Evolutionary conservation across 2,329 filamentous ascomycete species (phyloP).

Genomic region (Trichoderma sp.): DNA sequence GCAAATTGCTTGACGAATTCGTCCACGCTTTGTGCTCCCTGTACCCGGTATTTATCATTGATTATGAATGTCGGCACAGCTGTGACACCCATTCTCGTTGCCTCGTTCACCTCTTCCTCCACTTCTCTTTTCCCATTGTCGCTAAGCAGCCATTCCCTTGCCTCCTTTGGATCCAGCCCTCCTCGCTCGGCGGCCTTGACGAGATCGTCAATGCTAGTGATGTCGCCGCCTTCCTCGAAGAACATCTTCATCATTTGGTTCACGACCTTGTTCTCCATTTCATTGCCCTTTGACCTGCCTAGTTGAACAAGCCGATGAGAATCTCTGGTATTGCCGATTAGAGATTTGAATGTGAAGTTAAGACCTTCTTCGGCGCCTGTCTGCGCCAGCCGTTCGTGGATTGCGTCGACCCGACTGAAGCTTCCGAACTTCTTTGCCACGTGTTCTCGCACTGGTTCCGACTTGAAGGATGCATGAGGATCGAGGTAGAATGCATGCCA

Average conservation of each 20-base stretch:
- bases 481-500: neutral
- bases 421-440: neutral
- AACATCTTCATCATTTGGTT: neutral
- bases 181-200: neutral
- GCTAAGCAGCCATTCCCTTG: neutral
- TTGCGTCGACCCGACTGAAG: neutral
- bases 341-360: neutral
- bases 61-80: neutral
- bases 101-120: neutral
- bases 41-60: neutral
- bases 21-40: neutral
- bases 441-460: neutral
- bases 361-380: neutral
- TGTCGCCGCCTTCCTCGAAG: neutral
- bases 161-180: neutral
- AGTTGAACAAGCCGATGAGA: neutral
- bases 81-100: neutral
- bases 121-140: neutral
- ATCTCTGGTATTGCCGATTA: neutral
- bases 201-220: neutral
- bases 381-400: neutral
- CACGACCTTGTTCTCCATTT: neutral
- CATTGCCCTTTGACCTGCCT: neutral
- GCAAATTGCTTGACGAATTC: neutral
- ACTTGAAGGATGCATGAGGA: neutral